Conservation (phyloP, 208 protist genomes). For the Polymyxa betae region DNA sequence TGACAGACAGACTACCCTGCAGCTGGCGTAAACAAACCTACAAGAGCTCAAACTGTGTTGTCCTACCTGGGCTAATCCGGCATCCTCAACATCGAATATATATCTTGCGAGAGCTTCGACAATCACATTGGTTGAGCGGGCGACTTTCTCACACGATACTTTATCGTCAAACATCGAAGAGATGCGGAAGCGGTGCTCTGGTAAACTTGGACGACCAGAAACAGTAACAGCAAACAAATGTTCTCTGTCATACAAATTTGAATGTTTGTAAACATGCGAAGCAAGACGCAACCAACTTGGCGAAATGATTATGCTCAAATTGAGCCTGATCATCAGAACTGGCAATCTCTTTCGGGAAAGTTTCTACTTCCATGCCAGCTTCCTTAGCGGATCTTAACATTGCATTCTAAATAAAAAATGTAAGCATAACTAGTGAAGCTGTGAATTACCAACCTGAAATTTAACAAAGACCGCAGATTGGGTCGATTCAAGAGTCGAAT, state of each 20-base stretch:
- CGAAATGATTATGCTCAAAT: not conserved
- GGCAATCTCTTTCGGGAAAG: too few species aligned
- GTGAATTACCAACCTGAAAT: not conserved
- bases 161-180: not conserved
- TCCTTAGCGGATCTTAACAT: not conserved
- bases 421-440: not conserved
- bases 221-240: not conserved
- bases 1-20: not conserved
- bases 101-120: not conserved
- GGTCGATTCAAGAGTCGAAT: not conserved
- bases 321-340: not conserved
- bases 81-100: not conserved
- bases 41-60: not conserved
- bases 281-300: not conserved
- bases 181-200: too few species aligned
- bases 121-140: not conserved
- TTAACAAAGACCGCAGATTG: not conserved
- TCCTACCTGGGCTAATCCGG: not conserved
- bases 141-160: not conserved
- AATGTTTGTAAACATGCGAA: not conserved
- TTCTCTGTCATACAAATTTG: not conserved
- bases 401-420: not conserved
- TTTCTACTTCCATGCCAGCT: not conserved
- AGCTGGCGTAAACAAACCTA: not conserved
- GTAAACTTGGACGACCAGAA: too few species aligned